A percentile compares a stretch with the other conserved stretches of the same genome.
These are phyloP conservation scores for Gracilaria gracilis DNA, from an alignment of 23 red algal species.

Conservation along the genomic window DNA sequence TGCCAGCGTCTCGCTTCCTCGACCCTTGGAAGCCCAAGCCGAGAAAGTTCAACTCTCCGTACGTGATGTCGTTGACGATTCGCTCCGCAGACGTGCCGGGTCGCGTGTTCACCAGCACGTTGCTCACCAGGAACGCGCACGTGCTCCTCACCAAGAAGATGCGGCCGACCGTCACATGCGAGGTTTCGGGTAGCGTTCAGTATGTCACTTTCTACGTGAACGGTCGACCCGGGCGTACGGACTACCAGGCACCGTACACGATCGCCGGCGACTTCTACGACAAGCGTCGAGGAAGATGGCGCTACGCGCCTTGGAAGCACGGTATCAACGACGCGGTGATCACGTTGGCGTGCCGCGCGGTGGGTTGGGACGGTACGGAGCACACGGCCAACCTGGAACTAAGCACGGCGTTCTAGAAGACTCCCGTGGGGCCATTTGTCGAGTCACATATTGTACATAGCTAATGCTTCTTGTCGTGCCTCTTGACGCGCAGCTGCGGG, in stretches of 20 bases:
- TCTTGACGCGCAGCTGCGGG: too few relatives aligned
- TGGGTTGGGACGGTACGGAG: slow-evolving; percentile 46
- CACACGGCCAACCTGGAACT: slow-evolving; percentile 43
- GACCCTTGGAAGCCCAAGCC: slow-evolving; percentile 30
- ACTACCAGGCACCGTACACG: slow-evolving; percentile 35
- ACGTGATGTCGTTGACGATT: slow-evolving; percentile 49
- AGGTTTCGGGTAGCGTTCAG: slow-evolving; percentile 40
- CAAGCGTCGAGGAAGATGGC: not conserved
- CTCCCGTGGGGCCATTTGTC: not conserved
- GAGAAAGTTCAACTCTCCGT: slow-evolving; percentile 29
- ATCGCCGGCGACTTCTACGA: slow-evolving; percentile 53
- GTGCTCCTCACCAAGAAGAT: slow-evolving; percentile 42
- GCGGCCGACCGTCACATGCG: slow-evolving; percentile 48
- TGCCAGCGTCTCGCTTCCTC: slow-evolving; percentile 11
- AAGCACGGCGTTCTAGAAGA: slow-evolving; percentile 29
- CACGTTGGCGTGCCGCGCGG: slow-evolving; percentile 38
- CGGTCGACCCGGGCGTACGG: not conserved
- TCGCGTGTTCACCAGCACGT: slow-evolving; percentile 36
- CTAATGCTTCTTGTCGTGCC: not conserved
- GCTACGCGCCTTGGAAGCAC: slow-evolving; percentile 48
- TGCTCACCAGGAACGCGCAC: slow-evolving; percentile 20
- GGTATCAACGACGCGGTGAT: slow-evolving; percentile 31
- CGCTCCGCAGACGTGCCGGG: slow-evolving; percentile 51
- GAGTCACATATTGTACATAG: not conserved
- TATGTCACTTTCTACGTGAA: slow-evolving; percentile 46